Base-by-base conservation (phyloP, 805 yeast species). In the Yarrowia sp. region DNA sequence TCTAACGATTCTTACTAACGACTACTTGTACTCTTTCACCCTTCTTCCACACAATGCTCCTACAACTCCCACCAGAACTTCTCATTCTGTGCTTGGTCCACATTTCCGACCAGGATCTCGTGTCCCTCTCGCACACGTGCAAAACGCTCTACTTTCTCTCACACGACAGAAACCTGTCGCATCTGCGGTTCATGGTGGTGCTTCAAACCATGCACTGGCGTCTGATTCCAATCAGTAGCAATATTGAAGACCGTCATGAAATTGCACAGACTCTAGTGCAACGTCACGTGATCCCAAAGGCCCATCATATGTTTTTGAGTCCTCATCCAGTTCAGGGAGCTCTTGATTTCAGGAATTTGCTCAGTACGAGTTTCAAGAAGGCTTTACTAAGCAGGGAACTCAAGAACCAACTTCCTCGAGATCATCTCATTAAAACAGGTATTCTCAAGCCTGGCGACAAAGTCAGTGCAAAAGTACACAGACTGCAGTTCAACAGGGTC, bases 11-110 rank as follows among this genome's bases (percentile, higher is more conserved):
- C 32, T 1, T 3, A 26, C 32, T 26, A 5, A 26, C 32, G 32
- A 26, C 32, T 26, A 26, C n/a, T n/a, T n/a, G n/a, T n/a, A 38
- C 40, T 8, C 38, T 36, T 8, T 1, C 41, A 9, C 4, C 52
- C 8, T 14, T 22, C n/a, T 11, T 2, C 41, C 50, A 46, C 35
- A 9, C n/a, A 16, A 80, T 79, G 43, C 78, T 75, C 50, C 80
- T 73, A 48, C 79, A 77, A 32, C 78, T 70, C 46, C 77, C 78
- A 35, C 71, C 70, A 69, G 69, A 42, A 69, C 36, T 64, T 19
- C 41, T 59, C 35, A 55, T 69, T 9, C 56, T 50, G 12, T 26
- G 42, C 22, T 45, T 32, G 49, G 59, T 36, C 16, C 65, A 36
- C 45, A 15, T 63, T 4, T 35, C 45, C 32, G 49, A 46, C 40